Base-by-base conservation (phyloP, 2,329 filamentous ascomycete species). In the Aspergillus bombycis region DNA sequence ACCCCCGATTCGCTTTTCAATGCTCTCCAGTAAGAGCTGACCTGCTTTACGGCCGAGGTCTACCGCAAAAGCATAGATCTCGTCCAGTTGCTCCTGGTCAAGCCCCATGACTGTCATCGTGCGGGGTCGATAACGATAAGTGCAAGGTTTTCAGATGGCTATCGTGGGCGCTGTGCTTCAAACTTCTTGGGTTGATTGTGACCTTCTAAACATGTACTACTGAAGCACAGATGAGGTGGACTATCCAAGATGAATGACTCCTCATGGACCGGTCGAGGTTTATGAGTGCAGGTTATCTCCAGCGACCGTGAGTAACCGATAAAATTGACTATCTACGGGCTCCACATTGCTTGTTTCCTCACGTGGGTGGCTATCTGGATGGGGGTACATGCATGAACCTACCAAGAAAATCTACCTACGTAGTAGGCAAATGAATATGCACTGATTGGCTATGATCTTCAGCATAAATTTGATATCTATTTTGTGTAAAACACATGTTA, bases 11-110 rank as follows among this genome's bases (percentile, higher is more conserved):
- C 88, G 83, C 66, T 82, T 74, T 67, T 85, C 82, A n/a, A 89
- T 86, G 14, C 86, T 88, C 55, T 88, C 83, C 73, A 91, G 85
- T 48, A 93, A 82, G 71, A 91, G 83, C 60, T 85, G 78, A 8
- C 91, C 91, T 0, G 90, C 91, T 78, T 89, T 84, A 71, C 90
- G 89, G 65, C 87, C 89, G 4, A 93, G 79, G 68, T 91, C 84
- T 34, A 93, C 76, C 1, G 91, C 89, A 74, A 93, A 93, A 23
- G 80, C 79, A 75, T 92, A 91, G 70, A 92, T 88, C 55, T 87
- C 85, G 64, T 85, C 80, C 28, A 93, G 79, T 57, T 91, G 84
- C 59, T 68, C 60, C 63, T 75, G 73, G 26, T 64, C 65, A 32
- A 74, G 57, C n/a, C 67, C 57, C 57, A 63, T 52, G 52, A 61